phyloP scores from a whole-genome alignment of 2,329 filamentous ascomycete species.

The Ophiostoma ulmi region DNA sequence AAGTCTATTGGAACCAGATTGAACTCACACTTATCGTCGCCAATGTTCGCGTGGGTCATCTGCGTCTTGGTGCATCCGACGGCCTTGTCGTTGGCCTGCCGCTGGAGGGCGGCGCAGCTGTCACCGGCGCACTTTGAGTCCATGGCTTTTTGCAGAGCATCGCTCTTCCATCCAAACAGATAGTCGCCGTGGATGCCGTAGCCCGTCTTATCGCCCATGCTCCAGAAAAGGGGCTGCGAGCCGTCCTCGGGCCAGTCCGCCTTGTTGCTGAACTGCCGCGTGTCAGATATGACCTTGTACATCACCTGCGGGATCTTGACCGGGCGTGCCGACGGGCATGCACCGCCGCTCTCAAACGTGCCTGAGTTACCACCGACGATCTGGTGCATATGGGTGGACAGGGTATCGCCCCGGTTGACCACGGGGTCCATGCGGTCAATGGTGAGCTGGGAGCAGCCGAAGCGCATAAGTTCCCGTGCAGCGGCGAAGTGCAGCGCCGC shows the following conservation, averaged over 20 bases:
- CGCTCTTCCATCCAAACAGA: conserved; percentile 30
- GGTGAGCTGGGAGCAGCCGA: conserved; percentile 30
- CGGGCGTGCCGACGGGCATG: conserved; percentile 28
- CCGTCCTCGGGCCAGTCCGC: conserved; percentile 37
- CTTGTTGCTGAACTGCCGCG: conserved; percentile 34
- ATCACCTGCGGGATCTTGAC: conserved; percentile 30
- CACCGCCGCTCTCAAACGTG: conserved; percentile 29
- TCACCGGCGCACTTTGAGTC: conserved; percentile 29
- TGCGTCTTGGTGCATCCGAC: conserved; percentile 28
- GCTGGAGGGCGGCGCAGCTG: conserved; percentile 28
- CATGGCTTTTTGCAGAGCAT: conserved; percentile 28
- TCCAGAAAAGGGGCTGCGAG: conserved; percentile 33
- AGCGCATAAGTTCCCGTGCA: conserved; percentile 35
- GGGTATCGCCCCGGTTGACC: conserved; percentile 37
- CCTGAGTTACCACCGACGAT: conserved; percentile 19
- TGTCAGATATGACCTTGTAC: conserved; percentile 30
- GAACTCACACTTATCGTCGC: conserved; percentile 26
- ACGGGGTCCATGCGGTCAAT: conserved; percentile 30
- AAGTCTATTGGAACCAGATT: not conserved
- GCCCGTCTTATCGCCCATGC: conserved; percentile 28
- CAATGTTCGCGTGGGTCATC: conserved; percentile 28
- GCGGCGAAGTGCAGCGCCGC: conserved; percentile 14
- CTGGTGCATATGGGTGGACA: conserved; percentile 33
- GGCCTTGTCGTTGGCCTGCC: conserved; percentile 28
- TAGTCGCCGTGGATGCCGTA: conserved; percentile 30